phyloP scores from a whole-genome alignment of 2,329 filamentous ascomycete species.

The Exophiala sp. region DNA sequence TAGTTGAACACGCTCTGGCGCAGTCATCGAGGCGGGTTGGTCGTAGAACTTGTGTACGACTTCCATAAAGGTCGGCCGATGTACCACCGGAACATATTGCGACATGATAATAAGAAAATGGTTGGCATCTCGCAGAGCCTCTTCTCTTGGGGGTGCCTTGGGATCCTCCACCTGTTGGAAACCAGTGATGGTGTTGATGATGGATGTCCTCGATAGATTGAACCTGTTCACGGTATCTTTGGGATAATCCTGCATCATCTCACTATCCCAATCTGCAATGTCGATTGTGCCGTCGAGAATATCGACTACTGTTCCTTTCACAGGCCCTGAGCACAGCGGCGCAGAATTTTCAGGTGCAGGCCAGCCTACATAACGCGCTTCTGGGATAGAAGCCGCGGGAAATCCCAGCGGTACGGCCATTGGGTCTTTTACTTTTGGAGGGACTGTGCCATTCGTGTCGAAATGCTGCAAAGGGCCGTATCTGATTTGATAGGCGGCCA shows the following conservation, averaged over 20 bases:
- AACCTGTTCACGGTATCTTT: constrained; percentile 49
- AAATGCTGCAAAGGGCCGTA: constrained; percentile 22
- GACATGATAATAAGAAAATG: constrained; percentile 74
- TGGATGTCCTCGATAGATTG: constrained; percentile 70
- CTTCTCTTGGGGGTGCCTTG: constrained; percentile 60
- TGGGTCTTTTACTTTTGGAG: constrained; percentile 6
- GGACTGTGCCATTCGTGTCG: constrained; percentile 3
- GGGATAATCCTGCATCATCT: constrained; percentile 53
- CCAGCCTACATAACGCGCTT: constrained; percentile 26
- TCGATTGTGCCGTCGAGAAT: constrained; percentile 72
- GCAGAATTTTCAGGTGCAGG: constrained; percentile 19
- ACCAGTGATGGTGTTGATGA: constrained; percentile 63
- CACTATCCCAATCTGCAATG: constrained; percentile 65
- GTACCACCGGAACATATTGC: constrained; percentile 71
- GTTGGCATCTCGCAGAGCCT: constrained; percentile 66
- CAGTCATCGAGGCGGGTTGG: constrained; percentile 57
- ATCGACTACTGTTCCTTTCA: constrained; percentile 72
- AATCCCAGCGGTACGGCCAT: not conserved
- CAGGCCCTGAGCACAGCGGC: constrained; percentile 19
- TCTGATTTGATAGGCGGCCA: constrained; percentile 66
- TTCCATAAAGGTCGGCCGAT: constrained; percentile 68
- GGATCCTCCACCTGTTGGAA: constrained; percentile 54
- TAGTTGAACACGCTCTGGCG: constrained; percentile 65
- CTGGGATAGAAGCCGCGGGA: constrained; percentile 13
- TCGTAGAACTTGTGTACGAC: constrained; percentile 72